These are phyloP conservation scores for Colletotrichum liriopes DNA, from an alignment of 2,329 filamentous ascomycete species.

Conservation along the genomic window DNA sequence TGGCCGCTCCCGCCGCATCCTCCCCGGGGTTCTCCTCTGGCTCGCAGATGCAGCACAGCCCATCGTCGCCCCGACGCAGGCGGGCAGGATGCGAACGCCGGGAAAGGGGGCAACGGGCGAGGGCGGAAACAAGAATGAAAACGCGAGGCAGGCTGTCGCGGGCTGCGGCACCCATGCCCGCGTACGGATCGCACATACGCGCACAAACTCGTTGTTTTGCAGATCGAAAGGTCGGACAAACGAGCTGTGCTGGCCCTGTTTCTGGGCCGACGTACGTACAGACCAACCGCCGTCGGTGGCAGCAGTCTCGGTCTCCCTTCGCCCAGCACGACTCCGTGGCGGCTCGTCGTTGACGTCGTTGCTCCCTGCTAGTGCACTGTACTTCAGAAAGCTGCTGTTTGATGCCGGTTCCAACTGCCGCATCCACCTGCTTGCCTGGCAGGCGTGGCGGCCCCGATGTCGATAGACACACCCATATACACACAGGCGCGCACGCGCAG, in stretches of 20 bases:
- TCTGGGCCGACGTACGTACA: conserved; percentile 14
- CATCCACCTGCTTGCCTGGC: conserved; percentile 8
- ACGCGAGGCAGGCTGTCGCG: conserved; percentile 23
- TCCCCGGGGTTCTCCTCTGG: background rate
- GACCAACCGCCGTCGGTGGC: background rate
- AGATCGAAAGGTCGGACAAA: conserved; percentile 23
- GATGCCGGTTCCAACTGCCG: conserved; percentile 19
- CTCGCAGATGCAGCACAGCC: background rate
- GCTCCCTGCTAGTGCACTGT: background rate
- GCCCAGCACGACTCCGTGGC: background rate
- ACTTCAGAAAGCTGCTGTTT: background rate
- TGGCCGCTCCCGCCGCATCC: conserved; percentile 11
- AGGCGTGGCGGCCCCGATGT: background rate
- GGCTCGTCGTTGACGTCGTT: conserved; percentile 9
- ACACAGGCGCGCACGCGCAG: background rate
- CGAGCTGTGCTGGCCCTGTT: background rate
- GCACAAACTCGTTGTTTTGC: conserved; percentile 27
- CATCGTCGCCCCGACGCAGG: conserved; percentile 1
- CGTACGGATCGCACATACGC: conserved; percentile 12
- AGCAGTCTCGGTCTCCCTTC: background rate
- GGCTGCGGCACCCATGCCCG: conserved; percentile 24
- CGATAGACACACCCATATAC: background rate
- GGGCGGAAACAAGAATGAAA: background rate
- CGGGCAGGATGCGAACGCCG: background rate
- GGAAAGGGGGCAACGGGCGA: background rate